phyloP scores from a whole-genome alignment of 345 rosid genomes.

The Clausena lansium region DNA sequence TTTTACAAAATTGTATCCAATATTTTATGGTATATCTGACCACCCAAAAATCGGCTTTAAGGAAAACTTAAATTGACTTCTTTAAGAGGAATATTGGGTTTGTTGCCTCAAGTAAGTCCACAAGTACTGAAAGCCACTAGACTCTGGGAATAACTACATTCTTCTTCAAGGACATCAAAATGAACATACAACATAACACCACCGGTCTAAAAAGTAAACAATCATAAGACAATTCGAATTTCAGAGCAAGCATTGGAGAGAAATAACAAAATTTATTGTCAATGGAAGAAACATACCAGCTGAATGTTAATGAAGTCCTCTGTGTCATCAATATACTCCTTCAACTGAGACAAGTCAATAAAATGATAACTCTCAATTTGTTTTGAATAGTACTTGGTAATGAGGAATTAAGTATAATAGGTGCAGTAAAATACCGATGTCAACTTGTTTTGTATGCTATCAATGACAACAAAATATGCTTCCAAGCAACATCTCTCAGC shows the following conservation, averaged over 20 bases:
- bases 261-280: background rate
- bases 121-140: background rate
- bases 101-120: background rate
- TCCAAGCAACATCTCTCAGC: constrained; percentile 98
- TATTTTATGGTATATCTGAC: background rate
- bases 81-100: background rate
- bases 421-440: constrained; percentile 65
- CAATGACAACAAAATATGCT: constrained; percentile 96
- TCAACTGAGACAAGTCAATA: constrained; percentile 55
- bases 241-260: background rate
- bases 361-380: constrained; percentile 9
- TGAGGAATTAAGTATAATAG: background rate
- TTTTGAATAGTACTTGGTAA: background rate
- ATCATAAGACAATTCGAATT: background rate
- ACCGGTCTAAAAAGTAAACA: background rate
- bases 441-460: constrained; percentile 90
- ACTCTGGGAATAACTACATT: background rate
- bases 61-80: background rate
- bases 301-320: constrained; percentile 98
- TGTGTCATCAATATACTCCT: constrained; percentile 96
- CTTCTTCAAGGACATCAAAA: background rate
- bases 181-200: background rate
- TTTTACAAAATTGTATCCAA: background rate
- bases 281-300: constrained; percentile 45
- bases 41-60: background rate